Evolutionary conservation across 768 basidiomycete species (phyloP), one percentile per base, ranked within the genome.

Genomic region (Ephemerocybe angulata): DNA sequence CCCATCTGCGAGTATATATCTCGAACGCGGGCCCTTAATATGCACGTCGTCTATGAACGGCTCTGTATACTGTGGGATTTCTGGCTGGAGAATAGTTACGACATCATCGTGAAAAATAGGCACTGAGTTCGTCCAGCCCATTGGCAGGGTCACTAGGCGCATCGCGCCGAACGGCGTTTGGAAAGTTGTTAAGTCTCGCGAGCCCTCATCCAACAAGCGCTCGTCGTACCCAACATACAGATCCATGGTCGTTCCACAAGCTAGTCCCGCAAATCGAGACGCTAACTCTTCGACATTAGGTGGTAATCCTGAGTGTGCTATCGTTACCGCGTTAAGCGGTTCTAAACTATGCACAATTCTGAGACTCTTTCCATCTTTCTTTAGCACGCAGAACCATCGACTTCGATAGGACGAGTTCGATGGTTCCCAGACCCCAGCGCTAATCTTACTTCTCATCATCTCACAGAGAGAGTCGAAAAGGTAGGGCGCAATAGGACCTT

Each of bases 1-100:
- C 0, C 70, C 66, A 19, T 70, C 64, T 1, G 15, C 3, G 0
- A n/a, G 5, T n/a, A 68, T 53, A 48, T 76, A 74, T 4, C 58
- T 22, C 1, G 70, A 66, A 0, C 27, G 10, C 0, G 67, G 73
- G 2, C 72, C 72, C 51, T 67, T 70, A 10, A 74, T 43, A 0
- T 63, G 67, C 0, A 71, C 52, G 56, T 77, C 69, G 54, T 79
- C 69, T 4, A 77, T 60, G 51, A 65, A 78, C 0, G 67, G 70
- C 0, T 57, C 55, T 0, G 70, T 71, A 11, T 59, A 15, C 1
- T 72, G 37, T n/a, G 70, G 73, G 2, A 77, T 74, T 37, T 75
- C 68, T 1, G 67, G 59, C 38, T 69, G 62, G 0, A 77, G 53
- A 4, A 74, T 69, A 40, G 31, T 50, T 41, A 52, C 54, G 3